Evolutionary conservation across 148 eudicot genomes (phyloP), one percentile per base, ranked within the genome.

Genomic region (Heliosperma pusillum): DNA sequence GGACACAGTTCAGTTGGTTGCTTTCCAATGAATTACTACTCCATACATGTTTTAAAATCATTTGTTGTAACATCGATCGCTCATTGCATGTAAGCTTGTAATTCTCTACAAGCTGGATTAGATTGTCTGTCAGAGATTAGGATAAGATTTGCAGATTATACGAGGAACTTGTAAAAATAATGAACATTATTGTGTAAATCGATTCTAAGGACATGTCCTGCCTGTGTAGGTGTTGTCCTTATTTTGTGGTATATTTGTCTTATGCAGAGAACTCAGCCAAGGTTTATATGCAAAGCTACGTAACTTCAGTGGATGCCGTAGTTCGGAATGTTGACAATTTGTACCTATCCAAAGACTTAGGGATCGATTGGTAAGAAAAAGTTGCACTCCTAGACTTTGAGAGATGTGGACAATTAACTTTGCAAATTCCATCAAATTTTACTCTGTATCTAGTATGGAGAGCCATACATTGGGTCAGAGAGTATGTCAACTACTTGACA

Each of bases 221-320:
- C 15, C 26, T 59, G 29, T 8, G 7, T 59, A 59, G 29, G 64
- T 61, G 10, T 27, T 29, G 55, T 74, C 22, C 73, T 78, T 11
- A 69, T 47, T 2, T 63, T 61, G 69, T 26, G 15, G 52, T 50
- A 62, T 65, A 26, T 0, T 61, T 77, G 21, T 76, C 12, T 52
- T 63, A 78, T 72, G 69, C 90, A 93, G 98, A 90, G 70, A 78
- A 80, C 42, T 85, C 98, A 8, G 97, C 98, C 5, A 83, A 76
- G 81, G 76, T 72, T 66, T 83, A 89, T 74, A 95, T 95, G 98
- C 91, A 95, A 83, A 83, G 25, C 75, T 95, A 84, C 67, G 66
- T 95, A 17, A 66, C 86, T 16, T 82, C 93, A 17, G 89, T 88
- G 17, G 74, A 80, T 15, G 84, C 89, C 33, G 87, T 95, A 72